Conservation (phyloP, 768 basidiomycete species). For the Pisolithus sp. region DNA sequence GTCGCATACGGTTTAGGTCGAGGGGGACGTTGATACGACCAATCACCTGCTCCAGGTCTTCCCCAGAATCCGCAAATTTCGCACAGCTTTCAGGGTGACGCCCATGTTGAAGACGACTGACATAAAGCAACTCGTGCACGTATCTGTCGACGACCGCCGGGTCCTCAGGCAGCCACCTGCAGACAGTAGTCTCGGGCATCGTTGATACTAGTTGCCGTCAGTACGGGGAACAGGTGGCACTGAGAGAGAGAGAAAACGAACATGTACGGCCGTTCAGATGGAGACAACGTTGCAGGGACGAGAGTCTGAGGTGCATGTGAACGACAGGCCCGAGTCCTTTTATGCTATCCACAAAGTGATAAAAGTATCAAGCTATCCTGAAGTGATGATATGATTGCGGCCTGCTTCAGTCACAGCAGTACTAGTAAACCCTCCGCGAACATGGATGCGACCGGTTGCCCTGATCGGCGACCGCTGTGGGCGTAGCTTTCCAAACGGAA, state of each 20-base stretch:
- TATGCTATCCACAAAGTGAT: background rate
- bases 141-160: slow-evolving; percentile 5
- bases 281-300: background rate
- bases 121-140: slow-evolving; percentile 9
- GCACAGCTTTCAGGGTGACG: background rate
- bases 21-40: background rate
- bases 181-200: background rate
- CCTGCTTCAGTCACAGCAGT: too few relatives aligned
- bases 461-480: too few relatives aligned
- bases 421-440: too few relatives aligned
- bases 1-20: background rate
- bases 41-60: background rate
- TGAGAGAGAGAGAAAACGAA: too few relatives aligned
- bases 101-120: background rate
- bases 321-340: background rate
- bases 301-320: background rate
- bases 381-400: too few relatives aligned
- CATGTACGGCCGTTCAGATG: too few relatives aligned
- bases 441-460: too few relatives aligned
- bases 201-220: background rate
- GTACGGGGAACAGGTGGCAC: background rate
- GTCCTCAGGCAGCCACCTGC: slow-evolving; percentile 15
- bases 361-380: background rate
- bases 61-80: background rate
- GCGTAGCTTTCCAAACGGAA: too few relatives aligned